phyloP scores from a whole-genome alignment of 2,329 filamentous ascomycete genomes.

The Aureobasidium sp. region DNA sequence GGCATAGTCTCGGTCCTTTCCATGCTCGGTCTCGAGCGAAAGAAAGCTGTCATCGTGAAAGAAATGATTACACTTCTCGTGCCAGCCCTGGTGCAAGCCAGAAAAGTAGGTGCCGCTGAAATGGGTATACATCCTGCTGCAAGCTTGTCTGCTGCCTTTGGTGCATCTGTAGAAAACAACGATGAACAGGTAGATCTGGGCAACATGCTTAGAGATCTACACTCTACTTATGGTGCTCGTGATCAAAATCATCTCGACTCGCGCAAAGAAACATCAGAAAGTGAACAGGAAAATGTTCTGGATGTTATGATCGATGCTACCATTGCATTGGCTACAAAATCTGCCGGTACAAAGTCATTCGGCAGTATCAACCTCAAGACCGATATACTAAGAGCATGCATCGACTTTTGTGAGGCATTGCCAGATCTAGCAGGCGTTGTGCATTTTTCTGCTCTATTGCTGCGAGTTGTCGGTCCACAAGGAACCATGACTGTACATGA shows the following conservation, averaged over 20 bases:
- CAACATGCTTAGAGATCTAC: slow-evolving; percentile 12
- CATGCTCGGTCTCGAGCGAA: slow-evolving; percentile 70
- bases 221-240: slow-evolving; percentile 16
- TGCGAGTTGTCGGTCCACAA: slow-evolving; percentile 69
- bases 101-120: slow-evolving; percentile 90
- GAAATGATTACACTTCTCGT: slow-evolving; percentile 80
- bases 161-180: not conserved
- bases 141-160: slow-evolving; percentile 66
- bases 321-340: not conserved
- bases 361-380: slow-evolving; percentile 76
- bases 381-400: slow-evolving; percentile 80
- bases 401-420: slow-evolving; percentile 87
- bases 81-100: slow-evolving; percentile 77
- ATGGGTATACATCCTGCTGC: slow-evolving; percentile 92
- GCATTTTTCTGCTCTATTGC: slow-evolving; percentile 73
- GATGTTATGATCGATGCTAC: slow-evolving; percentile 9
- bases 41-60: slow-evolving; percentile 83
- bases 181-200: slow-evolving; percentile 11
- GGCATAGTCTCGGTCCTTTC: slow-evolving; percentile 85
- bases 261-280: not conserved
- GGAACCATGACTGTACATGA: slow-evolving; percentile 24
- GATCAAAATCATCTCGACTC: not conserved
- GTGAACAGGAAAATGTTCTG: not conserved
- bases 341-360: slow-evolving; percentile 40
- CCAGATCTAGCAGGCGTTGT: slow-evolving; percentile 90